Conservation (phyloP, 768 basidiomycete species). For the Trametes maxima region DNA sequence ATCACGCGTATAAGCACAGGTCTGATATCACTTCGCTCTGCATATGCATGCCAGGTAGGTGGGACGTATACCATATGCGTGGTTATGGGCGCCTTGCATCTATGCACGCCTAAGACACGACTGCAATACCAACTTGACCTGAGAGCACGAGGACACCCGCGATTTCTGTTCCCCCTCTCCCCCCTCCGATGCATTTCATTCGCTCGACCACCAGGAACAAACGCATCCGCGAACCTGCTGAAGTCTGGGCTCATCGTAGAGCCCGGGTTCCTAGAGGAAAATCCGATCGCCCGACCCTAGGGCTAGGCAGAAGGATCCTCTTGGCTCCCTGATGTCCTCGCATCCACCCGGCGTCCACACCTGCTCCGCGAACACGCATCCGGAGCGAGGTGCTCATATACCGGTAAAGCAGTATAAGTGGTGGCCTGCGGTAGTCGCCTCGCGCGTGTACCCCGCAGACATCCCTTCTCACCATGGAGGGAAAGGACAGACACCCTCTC, state of each 20-base stretch:
- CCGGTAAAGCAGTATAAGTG: constrained; percentile 7
- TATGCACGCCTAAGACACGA: too few species aligned
- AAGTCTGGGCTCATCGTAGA: not conserved
- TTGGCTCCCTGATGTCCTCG: not conserved
- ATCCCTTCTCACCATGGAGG: not conserved
- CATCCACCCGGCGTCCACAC: not conserved
- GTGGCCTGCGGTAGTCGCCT: not conserved
- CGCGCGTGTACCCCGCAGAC: not conserved
- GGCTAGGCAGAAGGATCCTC: not conserved
- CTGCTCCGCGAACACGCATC: constrained; percentile 13
- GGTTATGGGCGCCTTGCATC: too few species aligned
- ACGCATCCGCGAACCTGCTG: too few species aligned
- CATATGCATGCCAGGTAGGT: too few species aligned
- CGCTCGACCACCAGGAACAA: too few species aligned
- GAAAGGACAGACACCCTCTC: not conserved
- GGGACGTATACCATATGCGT: too few species aligned
- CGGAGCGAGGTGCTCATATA: constrained; percentile 15
- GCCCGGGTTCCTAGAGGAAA: not conserved
- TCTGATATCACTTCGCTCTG: too few species aligned
- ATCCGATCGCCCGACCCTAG: not conserved
- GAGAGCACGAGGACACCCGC: too few species aligned
- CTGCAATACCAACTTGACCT: too few species aligned
- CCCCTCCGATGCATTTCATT: too few species aligned
- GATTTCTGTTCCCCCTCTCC: too few species aligned
- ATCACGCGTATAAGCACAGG: too few species aligned